These are phyloP conservation scores for Apocynum venetum DNA, from an alignment of 257 asterid species.

Conservation along the genomic window DNA sequence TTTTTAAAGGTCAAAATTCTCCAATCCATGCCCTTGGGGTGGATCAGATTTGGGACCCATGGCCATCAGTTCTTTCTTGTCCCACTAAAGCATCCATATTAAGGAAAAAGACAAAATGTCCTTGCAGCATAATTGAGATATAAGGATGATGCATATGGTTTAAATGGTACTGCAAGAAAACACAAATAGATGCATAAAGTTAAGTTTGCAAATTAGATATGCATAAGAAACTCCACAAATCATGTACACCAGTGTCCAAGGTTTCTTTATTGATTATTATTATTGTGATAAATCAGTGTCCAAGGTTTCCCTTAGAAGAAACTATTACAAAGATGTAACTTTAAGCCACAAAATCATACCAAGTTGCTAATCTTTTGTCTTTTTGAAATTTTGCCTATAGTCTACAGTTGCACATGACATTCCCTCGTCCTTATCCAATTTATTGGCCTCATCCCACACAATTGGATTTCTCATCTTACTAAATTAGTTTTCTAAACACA, in stretches of 20 bases:
- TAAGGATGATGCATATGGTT: not conserved
- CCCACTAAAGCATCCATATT: not conserved
- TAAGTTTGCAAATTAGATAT: no score
- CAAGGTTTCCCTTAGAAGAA: constrained; percentile 1
- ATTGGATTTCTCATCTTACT: not conserved
- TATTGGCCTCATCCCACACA: not conserved
- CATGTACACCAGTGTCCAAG: not conserved
- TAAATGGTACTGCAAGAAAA: not conserved
- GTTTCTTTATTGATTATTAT: not conserved
- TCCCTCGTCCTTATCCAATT: constrained; percentile 5
- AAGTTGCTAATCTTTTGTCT: constrained; percentile 14
- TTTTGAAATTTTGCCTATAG: not conserved
- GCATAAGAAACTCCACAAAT: constrained; percentile 3
- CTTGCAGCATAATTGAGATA: not conserved
- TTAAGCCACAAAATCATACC: constrained; percentile 6
- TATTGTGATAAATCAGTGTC: not conserved
- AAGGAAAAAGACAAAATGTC: constrained; percentile 10
- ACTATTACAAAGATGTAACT: not conserved
- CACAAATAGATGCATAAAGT: not conserved
- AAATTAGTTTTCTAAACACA: not conserved
- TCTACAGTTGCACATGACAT: not conserved
- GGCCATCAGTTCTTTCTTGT: not conserved
- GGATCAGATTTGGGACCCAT: not conserved
- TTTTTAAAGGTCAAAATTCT: not conserved
- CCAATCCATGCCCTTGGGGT: not conserved